Evolutionary conservation across 192 early-diverging fungal genomes (phyloP).

Genomic region (Gaertneriomyces sp.): DNA sequence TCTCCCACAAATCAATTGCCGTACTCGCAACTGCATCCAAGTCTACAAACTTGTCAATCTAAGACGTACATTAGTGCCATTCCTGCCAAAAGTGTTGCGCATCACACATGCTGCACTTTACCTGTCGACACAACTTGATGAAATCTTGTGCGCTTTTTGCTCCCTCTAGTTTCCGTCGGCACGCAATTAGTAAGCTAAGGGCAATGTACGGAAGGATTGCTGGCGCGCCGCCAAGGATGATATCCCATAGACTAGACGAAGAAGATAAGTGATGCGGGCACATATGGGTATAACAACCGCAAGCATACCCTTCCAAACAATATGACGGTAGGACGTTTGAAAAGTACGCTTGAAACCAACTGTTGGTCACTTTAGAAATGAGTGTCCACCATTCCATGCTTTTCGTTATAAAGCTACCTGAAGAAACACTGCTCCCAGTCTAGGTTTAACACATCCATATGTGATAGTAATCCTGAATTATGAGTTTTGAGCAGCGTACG

Average conservation of each 20-base stretch:
- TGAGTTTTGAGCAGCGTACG: slow-evolving; percentile 32
- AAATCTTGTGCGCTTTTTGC: slow-evolving; percentile 24
- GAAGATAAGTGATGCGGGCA: neutral
- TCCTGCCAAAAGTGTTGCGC: neutral
- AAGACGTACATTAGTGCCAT: neutral
- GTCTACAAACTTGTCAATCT: slow-evolving; percentile 39
- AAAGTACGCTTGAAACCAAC: slow-evolving; percentile 44
- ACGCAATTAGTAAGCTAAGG: slow-evolving; percentile 35
- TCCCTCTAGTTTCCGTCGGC: slow-evolving; percentile 30
- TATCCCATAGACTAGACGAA: slow-evolving; percentile 39
- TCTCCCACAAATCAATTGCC: slow-evolving; percentile 47
- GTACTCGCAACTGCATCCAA: slow-evolving; percentile 40
- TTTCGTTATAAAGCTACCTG: too few species aligned
- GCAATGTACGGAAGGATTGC: slow-evolving; percentile 40
- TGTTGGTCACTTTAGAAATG: neutral
- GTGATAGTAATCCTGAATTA: slow-evolving; percentile 14
- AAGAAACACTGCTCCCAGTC: too few species aligned
- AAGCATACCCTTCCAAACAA: slow-evolving; percentile 28
- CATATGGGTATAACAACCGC: neutral
- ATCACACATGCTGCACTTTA: neutral
- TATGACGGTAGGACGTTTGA: slow-evolving; percentile 33
- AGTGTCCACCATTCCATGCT: too few species aligned
- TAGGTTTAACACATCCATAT: slow-evolving; percentile 13
- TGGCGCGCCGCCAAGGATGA: slow-evolving; percentile 37
- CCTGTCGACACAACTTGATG: slow-evolving; percentile 26